Percentiles rank a stretch among this genome's conserved stretches.
These are phyloP conservation scores for Coniferiporia sulphurascens DNA, from an alignment of 1,284 basidiomycete genomes.

Conservation along the genomic window DNA sequence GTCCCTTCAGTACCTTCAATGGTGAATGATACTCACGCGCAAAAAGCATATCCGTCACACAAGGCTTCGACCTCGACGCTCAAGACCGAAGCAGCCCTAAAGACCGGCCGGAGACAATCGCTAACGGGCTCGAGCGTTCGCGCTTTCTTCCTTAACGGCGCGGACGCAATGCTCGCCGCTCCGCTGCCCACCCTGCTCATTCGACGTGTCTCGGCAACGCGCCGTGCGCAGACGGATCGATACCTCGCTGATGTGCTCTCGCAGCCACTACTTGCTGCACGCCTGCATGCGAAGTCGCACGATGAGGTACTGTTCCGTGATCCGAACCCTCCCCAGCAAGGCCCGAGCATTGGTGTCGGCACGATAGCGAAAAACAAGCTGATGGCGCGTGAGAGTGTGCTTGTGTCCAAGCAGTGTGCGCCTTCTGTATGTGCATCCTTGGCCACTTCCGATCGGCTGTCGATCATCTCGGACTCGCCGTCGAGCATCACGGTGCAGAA, in stretches of 20 bases:
- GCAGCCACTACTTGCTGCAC: slow-evolving; percentile 53
- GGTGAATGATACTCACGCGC: not conserved
- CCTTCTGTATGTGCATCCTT: slow-evolving; percentile 5
- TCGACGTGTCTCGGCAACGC: slow-evolving; percentile 61
- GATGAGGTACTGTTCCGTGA: slow-evolving; percentile 54
- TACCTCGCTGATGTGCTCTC: slow-evolving; percentile 68
- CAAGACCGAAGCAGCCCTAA: slow-evolving; percentile 7
- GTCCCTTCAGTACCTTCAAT: slow-evolving; percentile 10
- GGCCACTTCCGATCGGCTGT: not conserved
- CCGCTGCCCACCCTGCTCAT: slow-evolving; percentile 61
- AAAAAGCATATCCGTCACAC: not conserved
- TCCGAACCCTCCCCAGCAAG: slow-evolving; percentile 28
- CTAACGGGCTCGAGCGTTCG: slow-evolving; percentile 15
- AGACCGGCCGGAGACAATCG: slow-evolving; percentile 10
- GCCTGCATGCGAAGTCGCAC: slow-evolving; percentile 52
- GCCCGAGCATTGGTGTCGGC: slow-evolving; percentile 44
- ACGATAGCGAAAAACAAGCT: slow-evolving; percentile 53
- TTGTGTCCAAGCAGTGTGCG: slow-evolving; percentile 32
- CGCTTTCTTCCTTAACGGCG: slow-evolving; percentile 8
- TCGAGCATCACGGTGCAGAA: slow-evolving; percentile 7
- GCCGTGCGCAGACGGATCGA: slow-evolving; percentile 64
- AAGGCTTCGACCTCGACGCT: slow-evolving; percentile 8
- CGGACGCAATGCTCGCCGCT: slow-evolving; percentile 33
- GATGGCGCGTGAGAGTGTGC: slow-evolving; percentile 61
- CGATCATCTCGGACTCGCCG: slow-evolving; percentile 5